phyloP scores from a whole-genome alignment of 768 basidiomycete genomes.

The Termitomyces sp. region DNA sequence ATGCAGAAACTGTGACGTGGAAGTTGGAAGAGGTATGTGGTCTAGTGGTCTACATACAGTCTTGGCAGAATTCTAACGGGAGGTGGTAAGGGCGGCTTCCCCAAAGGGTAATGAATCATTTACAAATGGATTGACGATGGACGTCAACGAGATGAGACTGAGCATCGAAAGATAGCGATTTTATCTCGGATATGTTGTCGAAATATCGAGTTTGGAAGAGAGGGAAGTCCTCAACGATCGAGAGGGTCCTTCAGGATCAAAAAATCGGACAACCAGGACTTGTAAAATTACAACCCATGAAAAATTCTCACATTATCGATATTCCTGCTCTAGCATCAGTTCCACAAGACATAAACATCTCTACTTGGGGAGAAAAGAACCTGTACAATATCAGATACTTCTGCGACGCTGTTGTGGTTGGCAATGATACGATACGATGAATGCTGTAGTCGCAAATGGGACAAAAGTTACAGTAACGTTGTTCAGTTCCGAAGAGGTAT shows the following conservation, averaged over 20 bases:
- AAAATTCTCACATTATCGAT: slow-evolving; percentile 47
- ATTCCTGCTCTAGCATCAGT: slow-evolving; percentile 7
- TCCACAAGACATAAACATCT: slow-evolving; percentile 36
- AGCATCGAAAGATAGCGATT: slow-evolving; percentile 20
- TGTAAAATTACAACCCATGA: slow-evolving; percentile 17
- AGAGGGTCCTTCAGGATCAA: slow-evolving; percentile 30
- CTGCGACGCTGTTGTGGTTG: slow-evolving; percentile 30
- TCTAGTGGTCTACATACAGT: too few species aligned
- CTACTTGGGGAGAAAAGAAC: slow-evolving; percentile 33
- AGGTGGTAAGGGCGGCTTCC: slow-evolving; percentile 12
- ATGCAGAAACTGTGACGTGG: slow-evolving; percentile 10
- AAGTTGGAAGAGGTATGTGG: slow-evolving; percentile 12
- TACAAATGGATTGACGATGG: slow-evolving; percentile 17
- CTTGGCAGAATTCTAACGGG: slow-evolving; percentile 1
- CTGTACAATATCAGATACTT: slow-evolving; percentile 41
- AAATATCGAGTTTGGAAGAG: slow-evolving; percentile 1
- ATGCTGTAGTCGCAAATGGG: slow-evolving; percentile 42
- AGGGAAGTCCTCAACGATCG: too few species aligned
- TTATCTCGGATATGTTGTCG: slow-evolving; percentile 25
- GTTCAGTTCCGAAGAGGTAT: slow-evolving; percentile 25
- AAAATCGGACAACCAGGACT: slow-evolving; percentile 32
- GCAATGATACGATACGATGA: too few species aligned
- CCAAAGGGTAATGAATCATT: neutral
- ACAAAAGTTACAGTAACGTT: slow-evolving; percentile 45
- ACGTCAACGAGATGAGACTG: slow-evolving; percentile 19